Base-by-base conservation (phyloP, 768 basidiomycete genomes). In the Podaxis sp. region DNA sequence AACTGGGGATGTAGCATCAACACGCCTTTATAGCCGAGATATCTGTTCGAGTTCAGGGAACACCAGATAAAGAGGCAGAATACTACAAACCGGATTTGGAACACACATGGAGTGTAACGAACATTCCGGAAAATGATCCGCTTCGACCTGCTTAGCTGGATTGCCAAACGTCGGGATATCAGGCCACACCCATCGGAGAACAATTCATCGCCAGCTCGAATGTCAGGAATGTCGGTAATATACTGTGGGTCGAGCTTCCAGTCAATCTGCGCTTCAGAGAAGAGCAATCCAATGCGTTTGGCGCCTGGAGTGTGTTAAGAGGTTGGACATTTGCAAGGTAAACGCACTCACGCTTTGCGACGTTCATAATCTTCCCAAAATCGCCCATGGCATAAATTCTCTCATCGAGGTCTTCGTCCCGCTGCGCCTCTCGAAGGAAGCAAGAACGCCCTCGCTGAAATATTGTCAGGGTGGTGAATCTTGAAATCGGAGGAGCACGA, bases 171-270 rank as follows among this genome's bases (percentile, higher is more conserved):
- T 55, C 74, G 76, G 0, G 85, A 81, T 64, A 89, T 88, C 7
- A 89, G 77, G 0, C 88, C 88, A 68, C 88, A 89, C 0, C 88
- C 88, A 69, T 89, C 87, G 0, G 87, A 88, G 70, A 89, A 88
- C 0, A 80, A 67, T 60, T 86, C 85, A 51, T 86, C 87, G 6
- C 80, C 79, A 24, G 75, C 72, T 65, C 77, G 80, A 59, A 89
- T 83, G 64, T 88, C 88, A 3, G 78, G 75, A 12, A 89, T 88
- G 66, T 90, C 88, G 4, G 75, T 69, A 7, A 80, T 75, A 52
- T 74, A 76, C 28, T 69, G 67, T 2, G 85, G 85, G 68, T 85
- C 80, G 8, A 88, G 74, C 2, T 72, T 70, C 70, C 79, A 84
- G 69, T 88, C 87, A 24, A 87, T 73, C 52, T 85, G 80, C 0